phyloP scores from a whole-genome alignment of 73 alveolate species.

The Breviolum minutum region DNA sequence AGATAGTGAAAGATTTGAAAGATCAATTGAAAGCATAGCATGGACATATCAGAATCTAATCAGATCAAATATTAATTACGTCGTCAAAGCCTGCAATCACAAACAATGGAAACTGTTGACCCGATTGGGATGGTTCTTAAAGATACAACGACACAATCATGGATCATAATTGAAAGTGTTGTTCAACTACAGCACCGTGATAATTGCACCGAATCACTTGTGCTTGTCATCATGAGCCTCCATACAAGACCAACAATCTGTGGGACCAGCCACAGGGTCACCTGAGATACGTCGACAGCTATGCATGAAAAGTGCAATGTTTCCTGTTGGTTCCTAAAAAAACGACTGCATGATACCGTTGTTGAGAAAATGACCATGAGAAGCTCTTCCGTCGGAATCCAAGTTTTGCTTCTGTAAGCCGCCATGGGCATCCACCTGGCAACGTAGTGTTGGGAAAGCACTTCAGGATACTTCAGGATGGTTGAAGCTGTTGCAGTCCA shows the following conservation, averaged over 20 bases:
- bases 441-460: neutral
- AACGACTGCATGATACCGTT: too few relatives aligned
- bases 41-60: too few relatives aligned
- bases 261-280: conserved; percentile 63
- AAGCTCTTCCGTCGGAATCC: conserved; percentile 33
- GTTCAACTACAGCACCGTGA: too few relatives aligned
- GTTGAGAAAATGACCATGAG: neutral
- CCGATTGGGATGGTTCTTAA: too few relatives aligned
- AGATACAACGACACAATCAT: too few relatives aligned
- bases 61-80: too few relatives aligned
- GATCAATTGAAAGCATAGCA: neutral
- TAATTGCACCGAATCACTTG: conserved; percentile 7
- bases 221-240: conserved; percentile 70
- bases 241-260: conserved; percentile 87
- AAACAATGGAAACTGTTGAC: too few relatives aligned
- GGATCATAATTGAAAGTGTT: too few relatives aligned
- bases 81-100: too few relatives aligned
- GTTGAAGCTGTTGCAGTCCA: neutral
- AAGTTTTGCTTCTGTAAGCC: conserved; percentile 75
- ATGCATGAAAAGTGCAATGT: too few relatives aligned
- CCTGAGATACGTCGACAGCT: neutral
- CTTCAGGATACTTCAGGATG: neutral
- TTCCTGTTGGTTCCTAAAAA: too few relatives aligned
- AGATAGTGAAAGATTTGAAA: neutral
- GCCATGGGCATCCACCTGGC: conserved; percentile 84